Evolutionary conservation across 192 early-diverging fungal genomes (phyloP), one percentile per base, ranked within the genome.

Genomic region (Dimargaris xerosporica): DNA sequence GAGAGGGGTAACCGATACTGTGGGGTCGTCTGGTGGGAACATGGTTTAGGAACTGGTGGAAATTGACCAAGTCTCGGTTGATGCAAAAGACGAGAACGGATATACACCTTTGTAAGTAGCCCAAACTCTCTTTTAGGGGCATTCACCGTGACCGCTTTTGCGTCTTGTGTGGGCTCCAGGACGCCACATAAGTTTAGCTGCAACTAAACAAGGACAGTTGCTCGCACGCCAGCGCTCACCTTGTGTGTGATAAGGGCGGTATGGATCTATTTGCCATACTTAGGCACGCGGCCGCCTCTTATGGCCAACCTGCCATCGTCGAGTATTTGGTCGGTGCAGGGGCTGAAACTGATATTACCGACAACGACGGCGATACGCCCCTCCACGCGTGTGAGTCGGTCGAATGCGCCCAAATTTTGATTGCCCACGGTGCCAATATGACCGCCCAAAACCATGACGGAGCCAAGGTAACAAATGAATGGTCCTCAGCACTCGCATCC

Each of bases 311-410:
- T 11, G 75, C 83, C 11, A 63, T 91, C 21, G 68, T 91, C n/a
- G 58, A 78, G 51, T 85, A 83, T 44, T 68, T 94, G 29, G 64
- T 90, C 9, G 68, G 66, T 7, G 72, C 79, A 2, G 77, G 81
- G 19, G 85, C 78, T 53, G 68, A 91, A 52, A 73, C 87, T 31
- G 83, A 89, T 66, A 72, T 91, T 39, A 70, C 70, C 26, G 91
- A 94, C 67, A 55, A 71, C 19, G 91, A 94, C 25, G 82, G 85
- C 44, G 91, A 94, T 64, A 90, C 89, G 28, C 88, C 89, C 7
- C 73, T 94, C 44, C 88, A 84, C 64, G 77, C 85, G 15, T 79
- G 76, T 54, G 89, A 90, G 61, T 81, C 83, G 47, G 74, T 78
- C 15, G 82, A 78, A n/a, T 80, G 80, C 44, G 89, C 86, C 26